phyloP scores from a whole-genome alignment of 176 grass and related monocot species.

The Neostapfia colusana region DNA sequence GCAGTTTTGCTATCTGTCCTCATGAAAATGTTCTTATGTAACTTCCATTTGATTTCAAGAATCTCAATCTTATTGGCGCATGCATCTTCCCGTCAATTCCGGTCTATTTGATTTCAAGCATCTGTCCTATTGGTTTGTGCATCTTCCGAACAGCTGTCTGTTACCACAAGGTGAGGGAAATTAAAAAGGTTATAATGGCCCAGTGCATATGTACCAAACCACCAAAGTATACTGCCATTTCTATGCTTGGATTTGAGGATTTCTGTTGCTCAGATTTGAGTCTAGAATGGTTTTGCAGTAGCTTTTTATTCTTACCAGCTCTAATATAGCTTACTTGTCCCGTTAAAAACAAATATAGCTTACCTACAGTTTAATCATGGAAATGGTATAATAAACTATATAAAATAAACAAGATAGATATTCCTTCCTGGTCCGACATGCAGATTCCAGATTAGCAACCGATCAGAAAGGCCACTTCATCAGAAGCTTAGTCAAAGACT shows the following conservation, averaged over 20 bases:
- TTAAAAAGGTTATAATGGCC: neutral
- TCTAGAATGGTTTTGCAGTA: neutral
- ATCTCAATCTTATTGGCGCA: neutral
- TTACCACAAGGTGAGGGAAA: neutral
- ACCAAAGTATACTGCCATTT: too few species aligned
- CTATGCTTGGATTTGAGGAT: too few species aligned
- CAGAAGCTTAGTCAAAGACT: constrained; percentile 1
- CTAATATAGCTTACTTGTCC: neutral
- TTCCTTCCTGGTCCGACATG: neutral
- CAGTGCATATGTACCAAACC: neutral
- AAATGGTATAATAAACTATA: too few species aligned
- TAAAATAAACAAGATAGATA: neutral
- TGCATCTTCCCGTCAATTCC: neutral
- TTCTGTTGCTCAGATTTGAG: too few species aligned
- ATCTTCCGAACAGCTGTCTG: neutral
- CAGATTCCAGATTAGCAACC: constrained; percentile 1
- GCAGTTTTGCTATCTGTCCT: neutral
- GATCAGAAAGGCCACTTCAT: neutral
- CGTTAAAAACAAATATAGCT: neutral
- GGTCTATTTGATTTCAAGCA: constrained; percentile 12
- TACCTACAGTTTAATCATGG: neutral
- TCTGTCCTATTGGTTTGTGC: neutral
- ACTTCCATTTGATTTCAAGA: constrained; percentile 15
- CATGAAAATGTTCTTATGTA: neutral
- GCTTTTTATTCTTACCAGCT: too few species aligned